A percentile compares a stretch with the other conserved stretches of the same genome.
Evolutionary conservation across 2,329 filamentous ascomycete genomes (phyloP).

Genomic region (Daldinia eschscholtzii): DNA sequence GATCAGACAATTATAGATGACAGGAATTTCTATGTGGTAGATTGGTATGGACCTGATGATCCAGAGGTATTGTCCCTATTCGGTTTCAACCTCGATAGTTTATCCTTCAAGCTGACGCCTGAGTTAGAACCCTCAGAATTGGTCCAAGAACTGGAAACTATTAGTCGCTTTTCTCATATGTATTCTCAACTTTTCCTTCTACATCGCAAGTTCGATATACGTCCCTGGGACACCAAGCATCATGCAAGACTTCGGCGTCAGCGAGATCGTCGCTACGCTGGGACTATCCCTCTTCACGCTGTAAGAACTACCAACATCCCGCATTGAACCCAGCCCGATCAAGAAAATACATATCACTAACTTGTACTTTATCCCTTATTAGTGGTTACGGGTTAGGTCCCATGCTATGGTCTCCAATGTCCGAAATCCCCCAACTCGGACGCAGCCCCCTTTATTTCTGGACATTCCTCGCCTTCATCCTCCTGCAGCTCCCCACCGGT

Average conservation of each 20-base stretch:
- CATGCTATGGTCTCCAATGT: constrained; percentile 68
- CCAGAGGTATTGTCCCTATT: constrained; percentile 2
- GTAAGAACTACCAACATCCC: constrained; percentile 15
- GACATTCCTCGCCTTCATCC: constrained; percentile 69
- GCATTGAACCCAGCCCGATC: too few relatives aligned
- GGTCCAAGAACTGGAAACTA: constrained; percentile 55
- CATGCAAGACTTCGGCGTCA: constrained; percentile 41
- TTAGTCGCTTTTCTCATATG: constrained; percentile 50
- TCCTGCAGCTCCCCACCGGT: constrained; percentile 66
- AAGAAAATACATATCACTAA: neutral
- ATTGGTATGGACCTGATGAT: constrained; percentile 2
- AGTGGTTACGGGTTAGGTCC: constrained; percentile 56
- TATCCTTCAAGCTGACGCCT: neutral
- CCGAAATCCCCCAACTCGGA: constrained; percentile 69
- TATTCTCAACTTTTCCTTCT: constrained; percentile 47
- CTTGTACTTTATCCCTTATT: neutral
- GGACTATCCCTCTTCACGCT: constrained; percentile 47
- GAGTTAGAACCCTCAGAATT: constrained; percentile 54
- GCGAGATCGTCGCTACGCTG: constrained; percentile 42
- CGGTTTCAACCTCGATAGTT: too few relatives aligned
- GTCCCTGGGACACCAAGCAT: constrained; percentile 40
- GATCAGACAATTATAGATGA: neutral
- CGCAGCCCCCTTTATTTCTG: constrained; percentile 69
- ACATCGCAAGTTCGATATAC: constrained; percentile 49
- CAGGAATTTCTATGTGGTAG: neutral